Base-by-base conservation (phyloP, 2,329 filamentous ascomycete genomes). In the Sordariomycetes sp. region DNA sequence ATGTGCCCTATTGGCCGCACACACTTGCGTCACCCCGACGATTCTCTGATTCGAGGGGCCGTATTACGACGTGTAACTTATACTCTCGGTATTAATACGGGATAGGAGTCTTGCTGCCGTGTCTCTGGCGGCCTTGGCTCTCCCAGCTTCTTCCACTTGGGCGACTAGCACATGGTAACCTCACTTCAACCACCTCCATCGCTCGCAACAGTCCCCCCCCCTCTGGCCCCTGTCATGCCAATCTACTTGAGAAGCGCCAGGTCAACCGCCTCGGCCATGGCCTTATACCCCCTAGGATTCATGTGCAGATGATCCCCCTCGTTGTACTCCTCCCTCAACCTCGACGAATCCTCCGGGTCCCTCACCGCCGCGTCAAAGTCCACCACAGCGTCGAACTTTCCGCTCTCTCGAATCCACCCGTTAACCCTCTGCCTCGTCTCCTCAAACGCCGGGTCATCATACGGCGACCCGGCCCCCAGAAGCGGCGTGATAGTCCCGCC, bases 231-330 rank as follows among this genome's bases (percentile, higher is more conserved):
- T 56, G 36, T 20, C 50, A n/a, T n/a, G n/a, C n/a, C 52, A 50
- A 69, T 71, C 62, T 58, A 62, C 24, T 68, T 65, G 63, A 85
- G 80, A 34, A 83, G 52, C 2, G 65, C 64, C 56, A 84, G 60
- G 3, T 80, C 78, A 54, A 85, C 79, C 53, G 69, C 67, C 48
- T 76, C 71, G 2, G 80, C 82, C 68, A 86, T 70, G 5, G 72
- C 72, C 63, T 74, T 68, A 63, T 83, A 86, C 1, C 80, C 82
- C 3, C 61, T 66, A 1, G 74, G 72, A 62, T 76, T 82, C 2
- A 79, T 72, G 69, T 86, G 83, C 62, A 86, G 64, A 63, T 80
- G 79, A 65, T 86, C 82, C 0, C 82, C 82, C 2, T 71, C 75
- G 60, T 85, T 74, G 61, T 74, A 84, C 59, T 62, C 61, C 6